Percentiles rank a stretch among this genome's conserved stretches.
phyloP scores from a whole-genome alignment of 306 rosid species.

The Dryas alaskensis region DNA sequence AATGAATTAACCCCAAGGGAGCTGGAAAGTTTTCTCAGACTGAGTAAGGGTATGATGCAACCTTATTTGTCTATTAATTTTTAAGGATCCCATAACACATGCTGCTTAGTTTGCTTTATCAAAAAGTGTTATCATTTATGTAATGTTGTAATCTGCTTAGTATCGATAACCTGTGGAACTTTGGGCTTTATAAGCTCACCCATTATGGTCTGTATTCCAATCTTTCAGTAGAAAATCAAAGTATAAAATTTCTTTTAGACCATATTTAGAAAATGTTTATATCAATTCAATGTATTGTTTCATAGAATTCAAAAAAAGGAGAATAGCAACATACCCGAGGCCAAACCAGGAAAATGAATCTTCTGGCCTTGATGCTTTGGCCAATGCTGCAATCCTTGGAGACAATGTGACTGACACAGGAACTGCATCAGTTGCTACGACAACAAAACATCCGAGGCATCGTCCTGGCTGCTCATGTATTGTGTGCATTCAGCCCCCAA shows the following conservation, averaged over 20 bases:
- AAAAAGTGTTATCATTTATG: not conserved
- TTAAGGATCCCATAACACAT: conserved; percentile 6
- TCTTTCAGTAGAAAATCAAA: not conserved
- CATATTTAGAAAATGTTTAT: not conserved
- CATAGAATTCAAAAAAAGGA: conserved; percentile 77
- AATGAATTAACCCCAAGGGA: conserved; percentile 81
- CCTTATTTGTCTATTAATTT: conserved; percentile 17
- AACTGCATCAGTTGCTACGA: conserved; percentile 66
- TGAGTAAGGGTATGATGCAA: conserved; percentile 63
- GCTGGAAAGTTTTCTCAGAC: conserved; percentile 72
- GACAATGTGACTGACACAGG: conserved; percentile 61
- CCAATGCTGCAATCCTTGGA: conserved; percentile 83
- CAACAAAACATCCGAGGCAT: conserved; percentile 94
- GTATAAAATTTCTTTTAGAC: conserved; percentile 9
- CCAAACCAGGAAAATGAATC: conserved; percentile 58
- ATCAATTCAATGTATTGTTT: conserved; percentile 1
- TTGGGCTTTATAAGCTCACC: not conserved
- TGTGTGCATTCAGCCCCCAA: conserved; percentile 99
- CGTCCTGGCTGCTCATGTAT: conserved; percentile 99
- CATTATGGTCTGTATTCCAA: not conserved
- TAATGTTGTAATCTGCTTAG: not conserved
- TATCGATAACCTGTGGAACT: not conserved
- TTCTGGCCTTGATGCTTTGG: conserved; percentile 91
- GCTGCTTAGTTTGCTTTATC: not conserved
- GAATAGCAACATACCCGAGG: conserved; percentile 42